Evolutionary conservation across 768 basidiomycete species (phyloP).

Genomic region (Pseudohyphozyma bogoriensis): DNA sequence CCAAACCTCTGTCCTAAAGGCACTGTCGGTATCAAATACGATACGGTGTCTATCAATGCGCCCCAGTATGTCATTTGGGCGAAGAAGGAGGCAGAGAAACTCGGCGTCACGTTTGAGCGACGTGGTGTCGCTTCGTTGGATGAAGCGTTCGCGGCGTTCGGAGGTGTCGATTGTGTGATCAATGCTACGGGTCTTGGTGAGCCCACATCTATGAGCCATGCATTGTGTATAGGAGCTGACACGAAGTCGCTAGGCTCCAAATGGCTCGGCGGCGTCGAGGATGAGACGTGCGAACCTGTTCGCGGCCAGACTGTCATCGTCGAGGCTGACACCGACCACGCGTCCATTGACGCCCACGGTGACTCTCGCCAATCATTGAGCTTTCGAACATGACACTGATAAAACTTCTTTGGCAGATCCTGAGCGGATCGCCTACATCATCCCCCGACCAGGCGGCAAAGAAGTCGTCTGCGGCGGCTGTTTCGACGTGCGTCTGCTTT

Average conservation of each 20-base stretch:
- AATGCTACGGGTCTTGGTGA: conserved; percentile 52
- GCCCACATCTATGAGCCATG: background rate
- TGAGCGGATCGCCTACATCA: conserved; percentile 45
- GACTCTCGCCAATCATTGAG: background rate
- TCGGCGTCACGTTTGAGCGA: conserved; percentile 45
- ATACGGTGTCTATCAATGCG: conserved; percentile 47
- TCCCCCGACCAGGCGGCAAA: conserved; percentile 50
- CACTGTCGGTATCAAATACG: conserved; percentile 42
- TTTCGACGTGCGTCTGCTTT: conserved; percentile 37
- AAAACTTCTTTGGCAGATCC: background rate
- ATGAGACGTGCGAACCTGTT: conserved; percentile 60
- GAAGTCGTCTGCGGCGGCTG: conserved; percentile 51
- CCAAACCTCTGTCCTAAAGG: background rate
- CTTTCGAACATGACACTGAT: background rate
- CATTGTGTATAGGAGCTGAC: too few species aligned
- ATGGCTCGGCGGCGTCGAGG: conserved; percentile 70
- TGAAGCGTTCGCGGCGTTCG: conserved; percentile 43
- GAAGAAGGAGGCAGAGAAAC: conserved; percentile 39
- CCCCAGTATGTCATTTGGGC: conserved; percentile 48
- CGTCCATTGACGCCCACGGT: conserved; percentile 16
- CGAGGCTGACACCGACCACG: conserved; percentile 2
- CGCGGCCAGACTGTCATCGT: conserved; percentile 76
- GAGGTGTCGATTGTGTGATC: conserved; percentile 43
- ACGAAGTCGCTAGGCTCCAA: conserved; percentile 32
- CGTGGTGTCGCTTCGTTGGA: conserved; percentile 43